Base-by-base conservation (phyloP, 108 stramenopile genomes). In the Cyclostephanos tholiformis region DNA sequence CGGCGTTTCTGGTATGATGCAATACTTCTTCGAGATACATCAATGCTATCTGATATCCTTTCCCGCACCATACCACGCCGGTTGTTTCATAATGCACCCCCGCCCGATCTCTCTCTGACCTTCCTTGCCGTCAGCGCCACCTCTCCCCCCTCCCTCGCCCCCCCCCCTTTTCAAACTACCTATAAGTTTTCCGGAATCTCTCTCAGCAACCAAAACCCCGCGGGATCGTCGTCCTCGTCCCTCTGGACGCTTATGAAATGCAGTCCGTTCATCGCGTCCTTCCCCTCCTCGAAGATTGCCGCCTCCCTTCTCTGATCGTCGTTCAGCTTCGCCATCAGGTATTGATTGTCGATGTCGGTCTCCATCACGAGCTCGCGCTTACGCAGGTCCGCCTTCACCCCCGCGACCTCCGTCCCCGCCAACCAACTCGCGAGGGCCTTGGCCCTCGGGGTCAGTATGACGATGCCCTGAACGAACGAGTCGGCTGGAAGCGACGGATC, bases 191-290 rank as follows among this genome's bases (percentile, higher is more conserved):
- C 63, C 29, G 93, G 93, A 56, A 92, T 80, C 46, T 94, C 90
- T 67, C 92, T 87, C 51, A 98, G 77, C 73, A 98, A 83, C 96
- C 96, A 98, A 83, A 98, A 97, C 62, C 97, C 97, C 59, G 89
- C 93, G 22, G 97, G 96, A 68, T 96, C 96, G 61, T 97, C 95
- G 41, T 89, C 87, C 66, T 95, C 94, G 58, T 94, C 93, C 43
- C 68, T 72, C 77, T 98, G 98, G 46, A 98, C 95, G 65, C 89
- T 84, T 30, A 98, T 80, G 69, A 98, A 98, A 74, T 98, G 98
- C 26, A 97, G 71, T 13, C 98, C 98, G 50, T 79, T 84, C 77
- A 96, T 76, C 49, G 77, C 68, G 72, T 89, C 91, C 72, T 98
- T 98, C 29, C 91, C 92, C 72, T 96, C 89, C 77, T 97, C 97